Percentiles rank a stretch among this genome's conserved stretches.
phyloP scores from a whole-genome alignment of 441 rosid species.

The Isatis lusitanica region DNA sequence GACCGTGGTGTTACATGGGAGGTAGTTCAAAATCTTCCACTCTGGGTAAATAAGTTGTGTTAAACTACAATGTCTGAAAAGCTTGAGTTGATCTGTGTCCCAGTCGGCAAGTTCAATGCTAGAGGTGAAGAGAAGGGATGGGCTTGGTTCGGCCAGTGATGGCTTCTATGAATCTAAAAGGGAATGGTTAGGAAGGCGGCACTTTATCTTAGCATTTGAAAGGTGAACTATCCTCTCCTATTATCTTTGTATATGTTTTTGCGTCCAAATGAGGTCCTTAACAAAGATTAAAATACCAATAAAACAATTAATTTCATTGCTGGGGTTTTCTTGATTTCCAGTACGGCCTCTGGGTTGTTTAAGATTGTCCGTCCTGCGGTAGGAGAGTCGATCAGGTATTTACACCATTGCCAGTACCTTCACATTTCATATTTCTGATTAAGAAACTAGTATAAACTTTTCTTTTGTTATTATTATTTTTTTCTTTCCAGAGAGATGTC shows the following conservation, averaged over 20 bases:
- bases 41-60: constrained; percentile 8
- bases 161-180: constrained; percentile 97
- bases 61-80: background rate
- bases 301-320: background rate
- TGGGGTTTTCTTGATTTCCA: constrained; percentile 42
- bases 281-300: background rate
- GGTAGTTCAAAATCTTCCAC: constrained; percentile 45
- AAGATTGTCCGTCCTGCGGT: constrained; percentile 94
- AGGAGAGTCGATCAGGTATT: constrained; percentile 93
- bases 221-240: constrained; percentile 49
- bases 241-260: background rate
- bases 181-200: constrained; percentile 96
- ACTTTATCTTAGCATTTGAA: constrained; percentile 89
- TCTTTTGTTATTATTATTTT: background rate
- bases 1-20: constrained; percentile 97
- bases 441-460: background rate
- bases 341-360: constrained; percentile 78
- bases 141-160: constrained; percentile 75
- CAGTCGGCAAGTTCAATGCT: constrained; percentile 85
- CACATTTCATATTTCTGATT: constrained; percentile 9
- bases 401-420: constrained; percentile 4
- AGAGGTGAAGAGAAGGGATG: constrained; percentile 79
- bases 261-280: background rate
- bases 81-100: constrained; percentile 27
- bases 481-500: constrained; percentile 78